These are phyloP conservation scores for Wickerhamiella slavikovae DNA, from an alignment of 805 yeast genomes.

Conservation along the genomic window DNA sequence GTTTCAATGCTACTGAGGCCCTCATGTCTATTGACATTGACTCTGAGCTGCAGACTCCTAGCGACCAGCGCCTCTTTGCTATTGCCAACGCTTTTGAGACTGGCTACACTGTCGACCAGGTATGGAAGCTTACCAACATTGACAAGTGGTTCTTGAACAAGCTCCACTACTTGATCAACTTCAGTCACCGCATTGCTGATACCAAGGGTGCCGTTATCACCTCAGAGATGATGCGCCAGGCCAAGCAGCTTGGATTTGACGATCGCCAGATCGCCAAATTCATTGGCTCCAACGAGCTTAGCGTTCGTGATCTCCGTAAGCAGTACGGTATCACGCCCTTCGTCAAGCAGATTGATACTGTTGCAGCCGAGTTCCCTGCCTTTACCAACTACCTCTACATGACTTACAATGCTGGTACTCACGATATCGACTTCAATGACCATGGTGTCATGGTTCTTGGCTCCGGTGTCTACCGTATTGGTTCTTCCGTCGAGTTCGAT, in stretches of 20 bases:
- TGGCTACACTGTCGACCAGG: slow-evolving; percentile 81
- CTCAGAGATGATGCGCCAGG: slow-evolving; percentile 39
- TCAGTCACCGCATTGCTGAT: slow-evolving; percentile 26
- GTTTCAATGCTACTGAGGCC: slow-evolving; percentile 50
- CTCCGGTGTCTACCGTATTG: slow-evolving; percentile 96
- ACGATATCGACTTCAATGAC: slow-evolving; percentile 76
- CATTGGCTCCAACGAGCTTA: slow-evolving; percentile 75
- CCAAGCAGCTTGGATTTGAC: slow-evolving; percentile 91
- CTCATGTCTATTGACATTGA: slow-evolving; percentile 85
- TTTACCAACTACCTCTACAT: slow-evolving; percentile 82
- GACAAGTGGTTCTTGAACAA: slow-evolving; percentile 95
- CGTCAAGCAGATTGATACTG: slow-evolving; percentile 94
- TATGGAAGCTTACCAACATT: slow-evolving; percentile 76
- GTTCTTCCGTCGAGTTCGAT: slow-evolving; percentile 96
- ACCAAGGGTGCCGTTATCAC: slow-evolving; percentile 31
- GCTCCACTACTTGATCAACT: slow-evolving; percentile 51
- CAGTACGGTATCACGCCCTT: slow-evolving; percentile 76
- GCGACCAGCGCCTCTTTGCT: slow-evolving; percentile 93
- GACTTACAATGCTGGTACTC: slow-evolving; percentile 80
- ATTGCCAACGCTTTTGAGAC: slow-evolving; percentile 81
- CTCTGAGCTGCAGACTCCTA: slow-evolving; percentile 81
- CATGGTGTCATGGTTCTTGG: slow-evolving; percentile 92
- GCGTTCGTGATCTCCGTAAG: slow-evolving; percentile 72
- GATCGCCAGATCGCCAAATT: slow-evolving; percentile 90
- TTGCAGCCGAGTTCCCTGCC: slow-evolving; percentile 98